Percentiles rank a stretch among this genome's conserved stretches.
phyloP scores from a whole-genome alignment of 1,284 basidiomycete species.

The Malassezia pachydermatis region DNA sequence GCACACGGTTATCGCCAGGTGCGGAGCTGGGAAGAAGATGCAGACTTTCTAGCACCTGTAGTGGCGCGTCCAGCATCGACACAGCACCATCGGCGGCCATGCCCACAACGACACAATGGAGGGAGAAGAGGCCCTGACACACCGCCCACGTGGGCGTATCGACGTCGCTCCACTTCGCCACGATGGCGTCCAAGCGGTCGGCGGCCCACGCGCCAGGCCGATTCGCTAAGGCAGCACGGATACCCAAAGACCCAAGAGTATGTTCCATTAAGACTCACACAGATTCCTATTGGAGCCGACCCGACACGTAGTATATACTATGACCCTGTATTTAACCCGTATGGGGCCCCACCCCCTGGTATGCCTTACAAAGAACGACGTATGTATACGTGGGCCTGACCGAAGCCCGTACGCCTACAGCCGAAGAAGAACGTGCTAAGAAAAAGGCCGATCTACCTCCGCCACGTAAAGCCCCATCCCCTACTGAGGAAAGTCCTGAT shows the following conservation, averaged over 20 bases:
- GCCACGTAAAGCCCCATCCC: neutral
- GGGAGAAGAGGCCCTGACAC: no score
- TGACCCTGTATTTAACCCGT: constrained; percentile 84
- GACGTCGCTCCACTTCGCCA: no score
- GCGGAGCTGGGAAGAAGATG: constrained; percentile 7
- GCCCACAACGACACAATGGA: neutral
- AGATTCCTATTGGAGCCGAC: constrained; percentile 15
- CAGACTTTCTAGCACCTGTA: neutral
- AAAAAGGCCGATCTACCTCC: neutral
- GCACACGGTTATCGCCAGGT: no score
- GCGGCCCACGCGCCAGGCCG: neutral
- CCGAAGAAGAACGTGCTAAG: neutral
- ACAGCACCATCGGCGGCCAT: neutral
- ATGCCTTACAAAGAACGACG: constrained; percentile 77
- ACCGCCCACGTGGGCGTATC: no score
- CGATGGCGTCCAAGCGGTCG: no score
- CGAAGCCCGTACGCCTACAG: neutral
- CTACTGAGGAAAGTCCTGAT: constrained; percentile 24
- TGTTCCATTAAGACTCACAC: neutral
- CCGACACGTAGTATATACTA: constrained; percentile 68
- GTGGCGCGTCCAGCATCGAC: neutral
- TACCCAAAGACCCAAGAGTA: constrained; percentile 8
- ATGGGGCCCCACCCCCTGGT: constrained; percentile 85
- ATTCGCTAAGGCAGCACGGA: neutral
- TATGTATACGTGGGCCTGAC: constrained; percentile 17